These are phyloP conservation scores for Chamaenerion angustifolium DNA, from an alignment of 345 rosid species.

Conservation along the genomic window DNA sequence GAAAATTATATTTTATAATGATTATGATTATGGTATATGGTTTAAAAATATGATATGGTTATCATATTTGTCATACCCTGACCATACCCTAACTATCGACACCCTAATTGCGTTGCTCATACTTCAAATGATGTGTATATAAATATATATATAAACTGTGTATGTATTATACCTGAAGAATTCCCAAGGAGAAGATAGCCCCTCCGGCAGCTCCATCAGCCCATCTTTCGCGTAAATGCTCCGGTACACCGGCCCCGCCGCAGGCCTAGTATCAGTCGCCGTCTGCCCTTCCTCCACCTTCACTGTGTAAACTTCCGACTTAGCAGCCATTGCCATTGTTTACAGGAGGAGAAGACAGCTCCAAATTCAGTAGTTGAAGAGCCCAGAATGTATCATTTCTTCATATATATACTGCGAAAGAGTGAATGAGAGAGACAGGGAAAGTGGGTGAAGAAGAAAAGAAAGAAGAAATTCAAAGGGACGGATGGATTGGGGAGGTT, in stretches of 20 bases:
- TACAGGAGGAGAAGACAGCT: background rate
- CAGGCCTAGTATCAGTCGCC: conserved; percentile 32
- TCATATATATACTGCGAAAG: background rate
- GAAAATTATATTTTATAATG: too few species aligned
- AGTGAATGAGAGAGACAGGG: background rate
- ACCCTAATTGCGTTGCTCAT: too few species aligned
- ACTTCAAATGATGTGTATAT: too few species aligned
- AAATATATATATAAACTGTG: too few species aligned
- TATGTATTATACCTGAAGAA: conserved; percentile 43
- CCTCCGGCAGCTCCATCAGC: conserved; percentile 39
- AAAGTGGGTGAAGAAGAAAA: background rate
- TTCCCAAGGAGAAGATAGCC: conserved; percentile 79
- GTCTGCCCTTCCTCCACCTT: conserved; percentile 59
- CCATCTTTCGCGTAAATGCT: conserved; percentile 69
- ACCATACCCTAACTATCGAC: too few species aligned
- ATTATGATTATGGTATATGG: too few species aligned
- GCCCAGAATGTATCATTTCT: background rate
- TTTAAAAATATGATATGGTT: too few species aligned
- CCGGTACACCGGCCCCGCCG: conserved; percentile 79
- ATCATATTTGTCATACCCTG: too few species aligned
- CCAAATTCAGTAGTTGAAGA: background rate
- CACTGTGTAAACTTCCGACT: conserved; percentile 37
- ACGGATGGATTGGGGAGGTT: background rate
- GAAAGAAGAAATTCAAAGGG: background rate
- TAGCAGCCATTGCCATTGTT: conserved; percentile 3